Base-by-base conservation (phyloP, 2,329 filamentous ascomycete species). In the Cytospora paraplurivora region DNA sequence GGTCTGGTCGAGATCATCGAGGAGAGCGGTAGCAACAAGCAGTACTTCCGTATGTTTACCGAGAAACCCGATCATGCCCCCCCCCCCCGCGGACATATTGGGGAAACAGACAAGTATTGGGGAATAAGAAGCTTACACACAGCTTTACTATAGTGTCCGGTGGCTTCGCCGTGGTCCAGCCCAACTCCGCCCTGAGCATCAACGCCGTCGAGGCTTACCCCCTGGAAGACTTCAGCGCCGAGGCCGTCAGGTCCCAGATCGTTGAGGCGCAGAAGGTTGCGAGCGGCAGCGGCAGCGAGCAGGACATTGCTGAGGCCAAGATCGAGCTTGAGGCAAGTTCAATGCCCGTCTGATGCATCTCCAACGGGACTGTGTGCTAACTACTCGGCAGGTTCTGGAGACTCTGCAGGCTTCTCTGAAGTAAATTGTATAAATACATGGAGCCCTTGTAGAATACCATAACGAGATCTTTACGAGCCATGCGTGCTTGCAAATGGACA, bases 221-320 rank as follows among this genome's bases (percentile, higher is more conserved):
- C 68, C 81, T 99, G 65, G 95, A 98, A 81, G 93, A 97, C 76
- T 99, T 99, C 85, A 97, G 91, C 85, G 82, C 88, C 71, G 95
- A 98, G 68, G 88, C 91, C 70, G 91, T 99, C 78, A 87, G 86
- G 76, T 87, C 89, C 75, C 94, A 97, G 84, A 92, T 98, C 73
- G 81, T 91, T 67, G 95, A 99, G 84, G 93, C 93, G 70, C 92
- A 97, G 82, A 98, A 97, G 88, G 89, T 98, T 76, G 93, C 89
- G 73, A 88, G 81, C 77, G 95, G 95, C 75, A 88, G 84, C 76
- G 95, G 94, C 75, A 97, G 92, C 79, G 95, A 97, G 87, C 89
- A 93, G 82, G 95, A 98, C 76, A 91, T 98, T 80, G 94, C 94
- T 69, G 95, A 99, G 88, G 95, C 95, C 71, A 98, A 97, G 88